Conservation (phyloP, 495 filamentous ascomycete species). For the Xylaria palmicola region DNA sequence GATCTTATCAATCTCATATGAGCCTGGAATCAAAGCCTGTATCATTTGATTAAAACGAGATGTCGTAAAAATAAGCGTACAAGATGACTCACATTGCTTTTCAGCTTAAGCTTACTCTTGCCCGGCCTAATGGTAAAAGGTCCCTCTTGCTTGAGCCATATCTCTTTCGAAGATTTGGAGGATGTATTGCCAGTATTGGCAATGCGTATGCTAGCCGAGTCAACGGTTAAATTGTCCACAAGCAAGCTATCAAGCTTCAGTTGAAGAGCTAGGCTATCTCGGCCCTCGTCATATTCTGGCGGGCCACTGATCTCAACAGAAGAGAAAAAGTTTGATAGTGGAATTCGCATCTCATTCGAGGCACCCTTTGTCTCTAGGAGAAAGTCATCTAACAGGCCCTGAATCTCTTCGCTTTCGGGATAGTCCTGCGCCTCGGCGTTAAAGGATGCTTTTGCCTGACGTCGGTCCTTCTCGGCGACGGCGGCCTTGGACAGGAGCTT, state of each 20-base stretch:
- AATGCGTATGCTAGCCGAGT: conserved; percentile 66
- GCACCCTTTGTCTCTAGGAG: conserved; percentile 61
- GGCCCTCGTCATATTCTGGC: conserved; percentile 65
- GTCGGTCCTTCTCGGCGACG: conserved; percentile 50
- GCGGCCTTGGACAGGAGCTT: conserved; percentile 75
- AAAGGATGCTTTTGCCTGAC: conserved; percentile 39
- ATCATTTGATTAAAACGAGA: conserved; percentile 8
- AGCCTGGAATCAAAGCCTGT: conserved; percentile 63
- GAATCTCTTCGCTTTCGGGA: conserved; percentile 56
- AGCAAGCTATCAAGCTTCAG: conserved; percentile 72
- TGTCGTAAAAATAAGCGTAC: not conserved
- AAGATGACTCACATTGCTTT: conserved; percentile 45
- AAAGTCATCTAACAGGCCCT: conserved; percentile 64
- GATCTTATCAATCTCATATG: conserved; percentile 73
- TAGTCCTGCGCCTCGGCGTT: conserved; percentile 35
- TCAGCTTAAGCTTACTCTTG: conserved; percentile 48
- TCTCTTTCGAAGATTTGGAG: conserved; percentile 55
- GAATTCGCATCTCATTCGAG: conserved; percentile 62
- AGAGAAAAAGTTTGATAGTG: conserved; percentile 71
- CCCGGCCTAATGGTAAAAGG: conserved; percentile 53
- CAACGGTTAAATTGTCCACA: conserved; percentile 64
- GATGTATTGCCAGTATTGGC: conserved; percentile 45
- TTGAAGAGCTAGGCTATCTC: conserved; percentile 75
- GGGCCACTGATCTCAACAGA: conserved; percentile 67
- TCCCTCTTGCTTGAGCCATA: conserved; percentile 59